phyloP scores from a whole-genome alignment of 1,139 yeast species.

The Diutina catenulata region DNA sequence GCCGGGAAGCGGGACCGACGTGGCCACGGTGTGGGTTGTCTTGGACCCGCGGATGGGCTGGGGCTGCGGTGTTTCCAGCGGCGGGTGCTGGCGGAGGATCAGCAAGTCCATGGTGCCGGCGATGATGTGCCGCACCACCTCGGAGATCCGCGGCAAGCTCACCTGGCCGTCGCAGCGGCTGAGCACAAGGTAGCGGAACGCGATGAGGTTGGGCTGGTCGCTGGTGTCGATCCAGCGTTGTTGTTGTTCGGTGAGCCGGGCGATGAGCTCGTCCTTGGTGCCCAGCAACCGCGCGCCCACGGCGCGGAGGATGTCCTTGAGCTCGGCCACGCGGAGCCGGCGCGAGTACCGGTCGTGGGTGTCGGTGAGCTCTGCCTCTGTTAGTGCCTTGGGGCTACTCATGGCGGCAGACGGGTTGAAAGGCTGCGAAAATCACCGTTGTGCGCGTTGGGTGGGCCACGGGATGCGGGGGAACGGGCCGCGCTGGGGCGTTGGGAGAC shows the following conservation, averaged over 20 bases:
- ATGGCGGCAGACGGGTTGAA: not conserved
- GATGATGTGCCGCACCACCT: constrained; percentile 15
- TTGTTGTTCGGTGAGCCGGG: constrained; percentile 28
- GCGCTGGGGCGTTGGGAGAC: not conserved
- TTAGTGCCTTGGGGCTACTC: constrained; percentile 1
- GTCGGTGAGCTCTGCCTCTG: not conserved
- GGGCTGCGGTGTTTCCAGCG: not conserved
- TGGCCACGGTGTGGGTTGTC: not conserved
- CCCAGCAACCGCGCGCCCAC: constrained; percentile 36
- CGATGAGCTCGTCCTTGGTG: constrained; percentile 38
- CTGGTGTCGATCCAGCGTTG: constrained; percentile 10
- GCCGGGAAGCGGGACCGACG: constrained; percentile 6
- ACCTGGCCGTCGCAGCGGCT: constrained; percentile 23
- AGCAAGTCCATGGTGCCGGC: not conserved
- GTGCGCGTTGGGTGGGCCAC: not conserved
- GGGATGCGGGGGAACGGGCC: not conserved
- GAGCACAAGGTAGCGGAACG: constrained; percentile 30
- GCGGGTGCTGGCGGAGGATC: not conserved
- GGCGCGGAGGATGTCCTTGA: constrained; percentile 35
- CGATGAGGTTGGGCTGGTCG: constrained; percentile 15
- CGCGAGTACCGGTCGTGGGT: constrained; percentile 15
- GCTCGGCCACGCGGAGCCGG: constrained; percentile 14
- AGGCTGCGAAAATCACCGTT: not conserved
- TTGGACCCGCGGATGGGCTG: not conserved
- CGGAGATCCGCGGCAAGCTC: constrained; percentile 27